These are phyloP conservation scores for Arthrobotrys musiformis DNA, from an alignment of 2,329 filamentous ascomycete genomes.

Conservation along the genomic window DNA sequence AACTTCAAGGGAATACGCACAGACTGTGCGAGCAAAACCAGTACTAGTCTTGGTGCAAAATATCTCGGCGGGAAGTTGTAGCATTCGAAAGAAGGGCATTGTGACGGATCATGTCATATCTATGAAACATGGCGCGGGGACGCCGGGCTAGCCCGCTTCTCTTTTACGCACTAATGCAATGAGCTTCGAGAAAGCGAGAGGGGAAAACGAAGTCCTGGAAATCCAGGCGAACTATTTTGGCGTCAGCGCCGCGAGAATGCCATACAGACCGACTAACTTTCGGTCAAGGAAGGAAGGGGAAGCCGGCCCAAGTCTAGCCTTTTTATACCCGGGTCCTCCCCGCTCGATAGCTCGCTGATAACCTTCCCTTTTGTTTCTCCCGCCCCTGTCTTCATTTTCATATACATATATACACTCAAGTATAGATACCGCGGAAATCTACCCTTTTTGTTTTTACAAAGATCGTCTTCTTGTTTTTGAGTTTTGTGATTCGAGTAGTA, in stretches of 20 bases:
- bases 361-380: background rate
- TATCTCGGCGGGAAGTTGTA: background rate
- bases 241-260: background rate
- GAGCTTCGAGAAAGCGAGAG: background rate
- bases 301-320: background rate
- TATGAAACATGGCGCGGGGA: slow-evolving; percentile 10
- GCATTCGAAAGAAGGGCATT: too few relatives aligned
- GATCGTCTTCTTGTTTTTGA: background rate
- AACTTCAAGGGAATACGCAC: too few relatives aligned
- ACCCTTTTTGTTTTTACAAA: background rate
- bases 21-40: too few relatives aligned
- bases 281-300: background rate
- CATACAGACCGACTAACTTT: background rate
- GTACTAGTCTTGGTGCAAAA: background rate
- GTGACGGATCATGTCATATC: slow-evolving; percentile 2
- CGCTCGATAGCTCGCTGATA: background rate
- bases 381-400: background rate
- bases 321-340: slow-evolving; percentile 4
- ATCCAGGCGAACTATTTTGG: background rate
- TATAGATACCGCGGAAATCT: background rate
- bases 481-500: background rate
- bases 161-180: background rate
- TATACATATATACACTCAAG: too few relatives aligned
- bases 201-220: background rate
- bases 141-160: slow-evolving; percentile 1